Evolutionary conservation across 1,139 yeast species (phyloP), one percentile per base, ranked within the genome.

Genomic region (Entelexis sorbosivorans): DNA sequence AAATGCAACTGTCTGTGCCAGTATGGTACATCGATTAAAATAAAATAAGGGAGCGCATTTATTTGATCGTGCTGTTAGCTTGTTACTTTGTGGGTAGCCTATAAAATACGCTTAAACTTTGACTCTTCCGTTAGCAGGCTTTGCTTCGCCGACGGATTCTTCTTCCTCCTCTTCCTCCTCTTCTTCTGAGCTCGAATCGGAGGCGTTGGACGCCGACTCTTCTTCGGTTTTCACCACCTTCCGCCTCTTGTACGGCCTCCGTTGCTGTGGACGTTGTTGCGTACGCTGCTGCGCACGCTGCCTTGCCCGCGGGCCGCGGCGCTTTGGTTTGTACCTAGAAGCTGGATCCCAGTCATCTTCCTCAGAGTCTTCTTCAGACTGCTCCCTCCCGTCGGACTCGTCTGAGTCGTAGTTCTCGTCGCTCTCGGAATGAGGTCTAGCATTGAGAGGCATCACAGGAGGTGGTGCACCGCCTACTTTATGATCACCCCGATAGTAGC

Each of bases 391-490:
- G 13, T 36, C 36, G 6, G 16, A 3, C 19, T 33, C 35, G 4
- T 46, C 43, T 8, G 44, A 34, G 16, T 36, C 44, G 16, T 42
- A 26, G 20, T 35, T 24, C 5, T 29, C 34, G 19, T 31, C 36
- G 19, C 29, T 16, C n/a, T 33, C 45, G 7, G 8, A 3, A 2
- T 28, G 4, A 7, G 7, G 2, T 17, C 39, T 14, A 5, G 29
- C 16, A 17, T 24, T 35, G 11, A 50, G 19, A 9, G 53, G 53
- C 53, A 47, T 47, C 17, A 50, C 53, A 2, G 53, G 53, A 5
- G 53, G 53, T 5, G 53, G 50, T 2, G 48, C 50, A 13, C 53
- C 50, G 1, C 49, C 29, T 10, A n/a, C n/a, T n/a, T n/a, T n/a
- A n/a, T n/a, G n/a, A n/a, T n/a, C n/a, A n/a, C n/a, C n/a, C n/a